Evolutionary conservation across 106 monocot species (phyloP).

Genomic region (Dendrobium nobile): DNA sequence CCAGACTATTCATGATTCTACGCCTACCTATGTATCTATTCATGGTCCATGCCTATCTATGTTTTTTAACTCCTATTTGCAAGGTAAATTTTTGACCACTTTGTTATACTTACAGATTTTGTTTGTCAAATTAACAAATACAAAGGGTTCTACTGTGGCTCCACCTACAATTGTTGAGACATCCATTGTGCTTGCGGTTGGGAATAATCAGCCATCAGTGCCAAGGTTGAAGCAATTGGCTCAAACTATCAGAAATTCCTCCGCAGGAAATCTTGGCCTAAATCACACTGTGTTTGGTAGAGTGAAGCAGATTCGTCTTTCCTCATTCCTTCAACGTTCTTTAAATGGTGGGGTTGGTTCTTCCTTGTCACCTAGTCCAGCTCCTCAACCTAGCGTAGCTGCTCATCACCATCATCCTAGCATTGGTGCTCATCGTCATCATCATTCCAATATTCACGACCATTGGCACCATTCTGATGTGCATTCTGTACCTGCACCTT

Average conservation of each 20-base stretch:
- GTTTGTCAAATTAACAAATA: slow-evolving; percentile 77
- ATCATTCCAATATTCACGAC: slow-evolving; percentile 37
- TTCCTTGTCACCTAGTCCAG: slow-evolving; percentile 46
- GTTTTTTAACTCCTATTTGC: background rate
- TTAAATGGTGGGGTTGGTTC: slow-evolving; percentile 31
- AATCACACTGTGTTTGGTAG: slow-evolving; percentile 91
- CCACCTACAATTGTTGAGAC: slow-evolving; percentile 80
- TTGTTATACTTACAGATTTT: slow-evolving; percentile 60
- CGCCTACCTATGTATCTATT: background rate
- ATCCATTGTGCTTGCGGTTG: slow-evolving; percentile 64
- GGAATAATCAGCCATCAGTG: slow-evolving; percentile 52
- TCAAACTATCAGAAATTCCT: slow-evolving; percentile 57
- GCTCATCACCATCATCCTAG: slow-evolving; percentile 26
- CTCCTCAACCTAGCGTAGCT: slow-evolving; percentile 37
- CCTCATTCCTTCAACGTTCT: slow-evolving; percentile 79
- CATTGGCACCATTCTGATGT: slow-evolving; percentile 43
- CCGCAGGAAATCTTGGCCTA: slow-evolving; percentile 77
- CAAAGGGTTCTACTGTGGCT: slow-evolving; percentile 61
- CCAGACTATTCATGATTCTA: background rate
- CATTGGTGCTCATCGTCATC: slow-evolving; percentile 24
- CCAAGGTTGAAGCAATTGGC: slow-evolving; percentile 83
- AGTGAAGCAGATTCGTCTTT: slow-evolving; percentile 90
- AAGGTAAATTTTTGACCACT: background rate
- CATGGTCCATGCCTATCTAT: background rate
- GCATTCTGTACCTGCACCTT: slow-evolving; percentile 21